A percentile compares a stretch with the other conserved stretches of the same genome.
Conservation (phyloP, 2,329 filamentous ascomycete species). For the Ophiostoma sp. region DNA sequence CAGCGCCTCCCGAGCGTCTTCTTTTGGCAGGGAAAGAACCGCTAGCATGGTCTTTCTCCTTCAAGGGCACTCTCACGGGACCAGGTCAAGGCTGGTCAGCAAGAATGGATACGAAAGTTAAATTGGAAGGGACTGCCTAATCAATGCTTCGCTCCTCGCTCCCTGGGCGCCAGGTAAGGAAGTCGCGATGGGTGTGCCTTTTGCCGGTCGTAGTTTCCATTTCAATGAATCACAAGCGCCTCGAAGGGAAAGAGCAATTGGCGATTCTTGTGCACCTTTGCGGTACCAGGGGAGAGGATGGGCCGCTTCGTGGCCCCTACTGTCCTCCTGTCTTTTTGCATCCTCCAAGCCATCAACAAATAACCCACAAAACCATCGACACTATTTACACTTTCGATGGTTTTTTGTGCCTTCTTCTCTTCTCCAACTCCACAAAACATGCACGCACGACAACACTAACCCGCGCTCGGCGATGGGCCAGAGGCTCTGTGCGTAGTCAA, state of each 20-base stretch:
- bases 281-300: background rate
- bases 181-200: background rate
- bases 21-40: background rate
- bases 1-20: background rate
- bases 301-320: background rate
- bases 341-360: background rate
- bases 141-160: background rate
- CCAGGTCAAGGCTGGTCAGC: background rate
- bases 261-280: background rate
- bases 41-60: background rate
- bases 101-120: slow-evolving; percentile 7
- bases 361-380: background rate
- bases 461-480: slow-evolving; percentile 7
- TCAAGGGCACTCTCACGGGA: background rate
- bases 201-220: background rate
- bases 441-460: background rate
- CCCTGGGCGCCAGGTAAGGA: background rate
- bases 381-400: background rate
- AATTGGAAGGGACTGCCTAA: background rate
- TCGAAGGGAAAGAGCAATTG: background rate
- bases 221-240: background rate
- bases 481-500: slow-evolving; percentile 1
- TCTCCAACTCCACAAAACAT: background rate
- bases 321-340: background rate
- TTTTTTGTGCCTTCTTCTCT: background rate